Base-by-base conservation (phyloP, 129 eudicot species). In the Solidago caesia region DNA sequence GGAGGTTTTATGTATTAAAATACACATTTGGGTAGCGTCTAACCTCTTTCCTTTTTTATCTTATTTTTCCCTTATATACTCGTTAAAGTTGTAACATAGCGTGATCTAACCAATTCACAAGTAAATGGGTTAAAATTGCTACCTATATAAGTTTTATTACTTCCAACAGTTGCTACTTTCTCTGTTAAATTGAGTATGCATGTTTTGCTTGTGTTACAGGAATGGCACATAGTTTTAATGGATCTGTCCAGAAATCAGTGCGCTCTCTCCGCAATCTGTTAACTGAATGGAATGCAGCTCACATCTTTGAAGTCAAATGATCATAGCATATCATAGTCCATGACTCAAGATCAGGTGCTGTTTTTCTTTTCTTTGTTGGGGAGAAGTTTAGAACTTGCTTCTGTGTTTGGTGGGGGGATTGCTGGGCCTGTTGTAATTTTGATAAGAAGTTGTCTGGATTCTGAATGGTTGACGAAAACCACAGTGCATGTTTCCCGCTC, bases 141-240 rank as follows among this genome's bases (percentile, higher is more conserved):
- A 15, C 29, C 4, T 56, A 9, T 33, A 39, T 9, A 41, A 59
- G 3, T 4, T 7, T 16, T 59, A 58, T 26, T 8, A 14, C 49
- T 65, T 43, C 0, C 43, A 74, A 9, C 52, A 11, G 39, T 48
- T 67, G 39, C 60, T 76, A 16, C n/a, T 29, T 16, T 21, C 14
- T 12, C 42, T 53, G 6, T 64, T 64, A 46, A 64, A 68, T 4
- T 25, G 6, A 3, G n/a, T 26, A 51, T 43, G 8, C 53, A 10
- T 41, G 64, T 46, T 52, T 62, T 57, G 26, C 64, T 70, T 70
- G 55, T 62, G 61, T 72, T 64, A 16, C 78, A 79, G 78, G 66
- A 72, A 65, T 12, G 68, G 16, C 43, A 41, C 76, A 43, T 63
- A 14, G 63, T 44, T 79, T 64, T 25, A 79, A 72, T 79, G 25